Evolutionary conservation across 2,329 filamentous ascomycete species (phyloP), one percentile per base, ranked within the genome.

Genomic region (Geosmithia morbida): DNA sequence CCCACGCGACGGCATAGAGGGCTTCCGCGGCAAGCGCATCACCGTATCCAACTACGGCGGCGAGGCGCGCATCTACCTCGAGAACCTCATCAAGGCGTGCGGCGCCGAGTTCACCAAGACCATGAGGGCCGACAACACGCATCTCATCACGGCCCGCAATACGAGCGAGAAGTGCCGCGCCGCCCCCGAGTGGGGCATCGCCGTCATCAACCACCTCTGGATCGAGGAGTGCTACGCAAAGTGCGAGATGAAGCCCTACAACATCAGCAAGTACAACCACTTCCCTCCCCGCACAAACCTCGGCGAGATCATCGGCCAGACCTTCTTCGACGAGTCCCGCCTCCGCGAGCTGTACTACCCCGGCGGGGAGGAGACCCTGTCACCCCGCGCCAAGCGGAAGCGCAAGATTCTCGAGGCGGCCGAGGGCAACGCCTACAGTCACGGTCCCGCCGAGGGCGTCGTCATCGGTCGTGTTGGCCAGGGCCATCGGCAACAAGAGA

Each of bases 21-120:
- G 87, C 0, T 96, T 98, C 59, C 64, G 83, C 49, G 70, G 75
- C 7, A 71, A 85, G 61, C 79, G 75, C 46, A 92, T 98, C 57
- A 95, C 88, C 49, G 73, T 98, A 6, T 97, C 92, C 6, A 98
- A 97, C 62, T 98, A 98, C 60, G 87, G 87, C 43, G 92, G 92
- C 30, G 92, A 98, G 62, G 87, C 92, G 16, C 81, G 92, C 44
- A 81, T 87, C 46, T 98, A 97, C 57, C 73, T 98, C 4, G 89
- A 97, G 63, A 97, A 95, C 55, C 73, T 98, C 39, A 84, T 96
- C 55, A 79, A 72, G 50, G 88, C 88, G 20, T 74, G 83, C 16
- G 92, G 92, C 16, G 90, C 86, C 8, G 82, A 85, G 51, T 97
- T 87, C 59, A 98, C 92, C 29, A 94, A 94, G 66, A 94, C 87